A percentile compares a stretch with the other conserved stretches of the same genome.
Conservation (phyloP, 495 filamentous ascomycete species). For the Cladorrhinum samala region DNA sequence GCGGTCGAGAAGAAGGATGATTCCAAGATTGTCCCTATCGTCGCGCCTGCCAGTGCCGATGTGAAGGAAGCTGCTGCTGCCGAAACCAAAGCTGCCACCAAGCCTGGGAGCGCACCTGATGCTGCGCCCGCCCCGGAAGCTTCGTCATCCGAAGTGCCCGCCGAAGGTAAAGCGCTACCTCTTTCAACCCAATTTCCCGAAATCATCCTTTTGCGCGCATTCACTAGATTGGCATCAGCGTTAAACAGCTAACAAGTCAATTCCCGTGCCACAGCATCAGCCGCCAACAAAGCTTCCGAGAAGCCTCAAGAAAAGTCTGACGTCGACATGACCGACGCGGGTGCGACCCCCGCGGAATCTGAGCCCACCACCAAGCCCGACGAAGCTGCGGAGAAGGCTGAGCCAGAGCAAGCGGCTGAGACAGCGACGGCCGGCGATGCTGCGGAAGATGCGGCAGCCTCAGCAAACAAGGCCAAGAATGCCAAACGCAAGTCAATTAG, state of each 20-base stretch:
- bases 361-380: constrained; percentile 21
- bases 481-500: constrained; percentile 62
- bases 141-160: constrained; percentile 13
- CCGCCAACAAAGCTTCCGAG: constrained; percentile 22
- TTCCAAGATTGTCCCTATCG: constrained; percentile 15
- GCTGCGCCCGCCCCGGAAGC: constrained; percentile 14
- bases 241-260: constrained; percentile 15
- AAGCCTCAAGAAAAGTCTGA: constrained; percentile 27
- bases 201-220: background rate
- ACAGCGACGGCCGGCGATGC: constrained; percentile 20
- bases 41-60: constrained; percentile 1
- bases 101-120: constrained; percentile 15
- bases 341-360: constrained; percentile 22
- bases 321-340: constrained; percentile 33
- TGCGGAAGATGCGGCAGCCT: too few species aligned
- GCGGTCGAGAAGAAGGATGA: constrained; percentile 15
- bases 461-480: constrained; percentile 39
- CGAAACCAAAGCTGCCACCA: constrained; percentile 16
- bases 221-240: background rate
- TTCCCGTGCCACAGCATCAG: constrained; percentile 4
- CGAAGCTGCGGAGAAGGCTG: constrained; percentile 17
- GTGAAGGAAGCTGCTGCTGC: constrained; percentile 12
- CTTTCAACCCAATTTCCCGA: background rate
- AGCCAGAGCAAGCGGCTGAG: constrained; percentile 19
- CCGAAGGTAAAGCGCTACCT: constrained; percentile 12